These are phyloP conservation scores for Berkeleyomyces rouxiae DNA, from an alignment of 2,329 filamentous ascomycete genomes.

Conservation along the genomic window DNA sequence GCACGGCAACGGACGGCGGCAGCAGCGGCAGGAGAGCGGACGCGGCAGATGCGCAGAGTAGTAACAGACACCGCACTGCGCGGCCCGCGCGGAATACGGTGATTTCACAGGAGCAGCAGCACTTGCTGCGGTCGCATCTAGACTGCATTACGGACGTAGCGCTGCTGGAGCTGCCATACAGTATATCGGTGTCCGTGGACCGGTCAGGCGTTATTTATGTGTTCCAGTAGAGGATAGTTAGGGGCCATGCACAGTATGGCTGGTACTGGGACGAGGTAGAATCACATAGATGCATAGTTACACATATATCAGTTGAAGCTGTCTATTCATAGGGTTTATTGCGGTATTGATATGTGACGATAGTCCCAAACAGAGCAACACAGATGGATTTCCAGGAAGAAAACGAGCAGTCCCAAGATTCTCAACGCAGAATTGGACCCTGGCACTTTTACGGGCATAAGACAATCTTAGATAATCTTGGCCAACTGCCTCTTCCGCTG, in stretches of 20 bases:
- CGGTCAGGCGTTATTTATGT: constrained; percentile 79
- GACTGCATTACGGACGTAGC: constrained; percentile 79
- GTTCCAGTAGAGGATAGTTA: constrained; percentile 34
- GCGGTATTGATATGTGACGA: too few species aligned
- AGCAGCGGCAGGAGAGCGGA: constrained; percentile 14
- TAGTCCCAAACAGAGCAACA: too few species aligned
- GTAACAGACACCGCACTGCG: constrained; percentile 15
- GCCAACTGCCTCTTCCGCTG: not conserved
- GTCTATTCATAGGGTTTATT: too few species aligned
- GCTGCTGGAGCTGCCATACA: constrained; percentile 76
- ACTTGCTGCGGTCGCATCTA: constrained; percentile 69
- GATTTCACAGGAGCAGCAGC: constrained; percentile 75
- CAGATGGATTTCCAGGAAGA: too few species aligned
- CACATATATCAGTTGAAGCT: too few species aligned
- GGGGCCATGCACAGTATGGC: not conserved
- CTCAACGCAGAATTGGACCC: too few species aligned
- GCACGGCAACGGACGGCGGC: constrained; percentile 21
- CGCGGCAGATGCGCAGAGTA: constrained; percentile 14
- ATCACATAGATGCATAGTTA: not conserved
- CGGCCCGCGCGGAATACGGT: constrained; percentile 59
- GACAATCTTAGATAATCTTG: too few species aligned
- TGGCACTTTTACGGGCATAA: too few species aligned
- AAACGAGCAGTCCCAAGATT: too few species aligned
- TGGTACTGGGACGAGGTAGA: not conserved
- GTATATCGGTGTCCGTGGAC: constrained; percentile 85